phyloP scores from a whole-genome alignment of 352 stramenopile species.

The Plasmopara muralis region DNA sequence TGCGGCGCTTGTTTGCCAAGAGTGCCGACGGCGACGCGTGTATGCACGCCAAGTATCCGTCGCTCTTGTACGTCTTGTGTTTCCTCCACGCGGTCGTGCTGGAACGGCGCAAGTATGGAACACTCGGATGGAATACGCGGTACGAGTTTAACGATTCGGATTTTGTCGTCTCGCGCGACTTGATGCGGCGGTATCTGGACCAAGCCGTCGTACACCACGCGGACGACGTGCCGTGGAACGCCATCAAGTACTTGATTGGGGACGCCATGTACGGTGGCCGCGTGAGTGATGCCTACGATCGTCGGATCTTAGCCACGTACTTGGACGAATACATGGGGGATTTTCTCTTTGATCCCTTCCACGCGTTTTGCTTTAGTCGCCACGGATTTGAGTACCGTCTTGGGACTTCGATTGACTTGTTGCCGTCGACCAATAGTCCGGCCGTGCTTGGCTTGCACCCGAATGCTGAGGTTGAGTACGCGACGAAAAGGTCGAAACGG shows the following conservation, averaged over 20 bases:
- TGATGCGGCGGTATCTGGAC: conserved; percentile 90
- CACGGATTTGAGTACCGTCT: conserved; percentile 93
- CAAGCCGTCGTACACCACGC: conserved; percentile 91
- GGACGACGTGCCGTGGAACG: conserved; percentile 92
- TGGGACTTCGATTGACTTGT: conserved; percentile 84
- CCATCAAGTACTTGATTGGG: conserved; percentile 92
- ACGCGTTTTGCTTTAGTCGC: conserved; percentile 91
- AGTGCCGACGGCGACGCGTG: conserved; percentile 92
- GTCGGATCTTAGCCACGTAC: conserved; percentile 91
- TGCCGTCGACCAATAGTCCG: conserved; percentile 91
- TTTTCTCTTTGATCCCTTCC: conserved; percentile 93
- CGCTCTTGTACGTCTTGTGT: conserved; percentile 93
- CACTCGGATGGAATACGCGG: conserved; percentile 96
- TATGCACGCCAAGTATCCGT: conserved; percentile 86
- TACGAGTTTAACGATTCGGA: conserved; percentile 98
- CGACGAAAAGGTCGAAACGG: conserved; percentile 91
- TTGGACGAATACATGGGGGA: conserved; percentile 95
- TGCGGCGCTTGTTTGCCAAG: conserved; percentile 90
- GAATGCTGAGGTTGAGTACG: conserved; percentile 96
- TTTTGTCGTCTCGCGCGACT: conserved; percentile 89
- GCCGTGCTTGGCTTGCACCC: conserved; percentile 94
- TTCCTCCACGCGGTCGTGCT: conserved; percentile 94
- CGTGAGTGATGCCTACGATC: conserved; percentile 95
- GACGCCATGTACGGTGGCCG: conserved; percentile 96
- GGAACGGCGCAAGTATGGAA: conserved; percentile 94